Evolutionary conservation across 1,139 yeast species (phyloP), one percentile per base, ranked within the genome.

Genomic region (Blastobotrys malaysiensis): DNA sequence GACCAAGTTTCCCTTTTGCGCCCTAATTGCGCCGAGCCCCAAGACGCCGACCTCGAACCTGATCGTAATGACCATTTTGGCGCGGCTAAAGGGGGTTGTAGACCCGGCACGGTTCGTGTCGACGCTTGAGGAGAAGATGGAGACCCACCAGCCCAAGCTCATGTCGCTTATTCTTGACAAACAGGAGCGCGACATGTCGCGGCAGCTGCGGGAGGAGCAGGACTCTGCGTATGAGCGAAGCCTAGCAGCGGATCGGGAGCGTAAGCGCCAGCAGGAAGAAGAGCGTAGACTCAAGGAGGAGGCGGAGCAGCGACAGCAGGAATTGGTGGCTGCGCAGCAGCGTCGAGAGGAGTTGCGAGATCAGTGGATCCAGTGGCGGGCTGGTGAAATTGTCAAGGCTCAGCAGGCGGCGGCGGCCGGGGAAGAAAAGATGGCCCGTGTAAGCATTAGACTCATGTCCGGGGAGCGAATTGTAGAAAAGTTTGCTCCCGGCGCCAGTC

Each of bases 1-100:
- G 46, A 80, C 91, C 19, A 80, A 81, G 59, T 85, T 86, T 64
- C 99, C 99, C 9, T 87, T 88, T 66, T 70, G 88, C 45, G 96
- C 95, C 0, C 53, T 84, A 82, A 63, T 75, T 79, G 69, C 89
- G 81, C 59, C 77, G 73, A 48, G 71, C 22, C 74, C 74, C 19
- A 64, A 68, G 49, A 65, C 73, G 1, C 66, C 74, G 4, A 65
- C 69, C 14, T 67, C 71, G 31, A 65, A 65, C 43, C 60, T 72
- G 2, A 62, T 69, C 9, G 70, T 69, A 1, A 76, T 88, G 65
- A 79, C 88, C 9, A 73, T 86, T 49, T 77, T 88, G 24, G 77
- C 80, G 57, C 83, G 84, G 62, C 66, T 86, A 18, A 93, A 87
- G 66, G 96, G 97, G 0, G 61, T 62, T 7, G 52, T 68, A 55